phyloP scores from a whole-genome alignment of 2,329 filamentous ascomycete genomes.

The Pyrenophora tritici-repentis region DNA sequence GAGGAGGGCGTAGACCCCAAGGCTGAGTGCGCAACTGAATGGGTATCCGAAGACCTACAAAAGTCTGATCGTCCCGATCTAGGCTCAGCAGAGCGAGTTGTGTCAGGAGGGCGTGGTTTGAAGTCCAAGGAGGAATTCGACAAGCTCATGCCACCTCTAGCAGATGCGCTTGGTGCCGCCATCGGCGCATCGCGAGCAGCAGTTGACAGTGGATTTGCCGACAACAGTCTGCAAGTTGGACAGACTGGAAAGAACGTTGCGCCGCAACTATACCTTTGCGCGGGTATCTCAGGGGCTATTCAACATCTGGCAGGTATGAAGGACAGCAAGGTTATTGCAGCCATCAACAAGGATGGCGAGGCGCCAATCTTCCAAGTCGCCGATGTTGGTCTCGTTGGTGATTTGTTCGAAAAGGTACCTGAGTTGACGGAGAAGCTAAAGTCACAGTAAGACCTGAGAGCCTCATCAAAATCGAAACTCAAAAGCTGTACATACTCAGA shows the following conservation, averaged over 20 bases:
- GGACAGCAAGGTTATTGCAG: constrained; percentile 98
- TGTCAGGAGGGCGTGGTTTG: constrained; percentile 89
- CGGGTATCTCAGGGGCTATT: constrained; percentile 95
- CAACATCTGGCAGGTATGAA: constrained; percentile 99
- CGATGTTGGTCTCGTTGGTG: constrained; percentile 92
- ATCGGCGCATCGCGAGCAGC: constrained; percentile 94
- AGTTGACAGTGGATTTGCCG: constrained; percentile 95
- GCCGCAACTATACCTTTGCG: constrained; percentile 91
- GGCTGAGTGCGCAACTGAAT: constrained; percentile 73
- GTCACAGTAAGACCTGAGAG: constrained; percentile 36
- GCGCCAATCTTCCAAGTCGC: constrained; percentile 98
- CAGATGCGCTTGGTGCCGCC: constrained; percentile 90
- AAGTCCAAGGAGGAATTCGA: constrained; percentile 99
- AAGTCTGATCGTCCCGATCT: constrained; percentile 95
- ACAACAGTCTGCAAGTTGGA: constrained; percentile 97
- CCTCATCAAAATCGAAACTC: constrained; percentile 11
- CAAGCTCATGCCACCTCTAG: constrained; percentile 85
- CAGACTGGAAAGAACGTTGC: constrained; percentile 99
- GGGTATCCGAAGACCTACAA: constrained; percentile 90
- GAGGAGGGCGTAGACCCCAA: constrained; percentile 87
- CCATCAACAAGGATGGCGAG: constrained; percentile 97
- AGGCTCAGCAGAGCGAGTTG: constrained; percentile 83
- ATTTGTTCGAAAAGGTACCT: constrained; percentile 93
- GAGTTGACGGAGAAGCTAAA: constrained; percentile 96
- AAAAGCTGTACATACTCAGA: constrained; percentile 15